Conservation (phyloP, 441 rosid genomes). For the Manihot esculenta region DNA sequence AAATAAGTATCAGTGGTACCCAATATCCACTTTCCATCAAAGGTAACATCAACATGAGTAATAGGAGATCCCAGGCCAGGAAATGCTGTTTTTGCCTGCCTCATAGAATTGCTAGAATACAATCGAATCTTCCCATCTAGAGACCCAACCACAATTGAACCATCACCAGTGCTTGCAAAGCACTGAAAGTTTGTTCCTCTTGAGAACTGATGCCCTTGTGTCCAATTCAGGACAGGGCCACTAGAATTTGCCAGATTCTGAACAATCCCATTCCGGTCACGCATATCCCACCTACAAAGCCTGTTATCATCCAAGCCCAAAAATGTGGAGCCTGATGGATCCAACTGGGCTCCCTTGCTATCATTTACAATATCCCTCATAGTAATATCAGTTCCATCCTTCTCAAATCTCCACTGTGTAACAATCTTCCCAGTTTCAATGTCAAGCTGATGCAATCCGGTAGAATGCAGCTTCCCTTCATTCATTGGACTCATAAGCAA, state of each 20-base stretch:
- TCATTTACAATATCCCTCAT: constrained; percentile 92
- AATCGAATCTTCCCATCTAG: constrained; percentile 90
- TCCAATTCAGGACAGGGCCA: constrained; percentile 80
- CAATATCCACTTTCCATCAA: constrained; percentile 93
- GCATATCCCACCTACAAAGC: constrained; percentile 98
- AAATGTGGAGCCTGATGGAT: constrained; percentile 94
- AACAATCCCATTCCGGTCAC: constrained; percentile 84
- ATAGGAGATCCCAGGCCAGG: constrained; percentile 96
- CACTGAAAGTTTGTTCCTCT: constrained; percentile 96
- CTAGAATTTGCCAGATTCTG: constrained; percentile 71
- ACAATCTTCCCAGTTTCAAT: constrained; percentile 92
- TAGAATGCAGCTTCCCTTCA: constrained; percentile 60
- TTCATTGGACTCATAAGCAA: constrained; percentile 88
- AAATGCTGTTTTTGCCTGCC: constrained; percentile 95
- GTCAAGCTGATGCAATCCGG: constrained; percentile 89
- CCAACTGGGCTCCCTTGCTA: constrained; percentile 89
- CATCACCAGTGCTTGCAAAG: constrained; percentile 94
- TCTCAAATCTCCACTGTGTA: constrained; percentile 85
- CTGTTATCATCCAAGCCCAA: constrained; percentile 91
- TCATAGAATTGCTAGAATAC: constrained; percentile 78
- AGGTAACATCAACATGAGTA: constrained; percentile 92
- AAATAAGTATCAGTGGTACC: constrained; percentile 91
- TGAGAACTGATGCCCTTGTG: constrained; percentile 91
- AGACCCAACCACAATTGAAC: constrained; percentile 92
- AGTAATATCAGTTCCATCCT: constrained; percentile 89